These are phyloP conservation scores for Gonapodya sp. DNA, from an alignment of 192 early-diverging fungal genomes.

Conservation along the genomic window DNA sequence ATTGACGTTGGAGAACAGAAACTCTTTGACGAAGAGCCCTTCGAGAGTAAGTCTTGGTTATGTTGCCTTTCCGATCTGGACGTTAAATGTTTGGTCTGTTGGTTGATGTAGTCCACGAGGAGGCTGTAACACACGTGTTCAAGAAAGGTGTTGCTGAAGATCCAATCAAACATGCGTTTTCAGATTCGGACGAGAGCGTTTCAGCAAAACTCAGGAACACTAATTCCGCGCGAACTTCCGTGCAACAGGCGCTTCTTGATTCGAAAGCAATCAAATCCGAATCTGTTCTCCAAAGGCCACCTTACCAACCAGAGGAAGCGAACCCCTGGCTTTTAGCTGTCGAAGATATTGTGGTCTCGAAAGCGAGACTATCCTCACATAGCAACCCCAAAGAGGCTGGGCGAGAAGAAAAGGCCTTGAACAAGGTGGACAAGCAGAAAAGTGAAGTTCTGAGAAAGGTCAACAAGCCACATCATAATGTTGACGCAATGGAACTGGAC, in stretches of 20 bases:
- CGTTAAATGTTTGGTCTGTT: too few species aligned
- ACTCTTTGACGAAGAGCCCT: neutral
- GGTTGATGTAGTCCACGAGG: too few species aligned
- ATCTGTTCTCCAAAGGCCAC: neutral
- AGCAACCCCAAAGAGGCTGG: conserved; percentile 36
- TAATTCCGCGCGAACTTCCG: too few species aligned
- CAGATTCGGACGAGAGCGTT: too few species aligned
- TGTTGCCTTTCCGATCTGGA: too few species aligned
- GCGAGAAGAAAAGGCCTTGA: conserved; percentile 54
- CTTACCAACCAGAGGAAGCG: neutral
- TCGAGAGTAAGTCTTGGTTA: neutral
- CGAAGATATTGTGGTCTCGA: neutral
- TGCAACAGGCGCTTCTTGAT: too few species aligned
- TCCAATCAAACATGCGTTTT: too few species aligned
- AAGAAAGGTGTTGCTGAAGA: too few species aligned
- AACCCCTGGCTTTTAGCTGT: neutral
- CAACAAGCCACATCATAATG: conserved; percentile 30
- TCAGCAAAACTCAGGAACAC: too few species aligned
- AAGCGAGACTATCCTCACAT: too few species aligned
- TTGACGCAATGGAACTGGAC: conserved; percentile 61
- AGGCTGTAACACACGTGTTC: too few species aligned
- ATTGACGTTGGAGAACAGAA: neutral
- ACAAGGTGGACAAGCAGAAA: conserved; percentile 55
- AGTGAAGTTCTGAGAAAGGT: conserved; percentile 20
- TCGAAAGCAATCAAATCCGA: too few species aligned